A percentile compares a stretch with the other conserved stretches of the same genome.
Conservation (phyloP, 805 yeast genomes). For the Candida ascalaphidarum region DNA sequence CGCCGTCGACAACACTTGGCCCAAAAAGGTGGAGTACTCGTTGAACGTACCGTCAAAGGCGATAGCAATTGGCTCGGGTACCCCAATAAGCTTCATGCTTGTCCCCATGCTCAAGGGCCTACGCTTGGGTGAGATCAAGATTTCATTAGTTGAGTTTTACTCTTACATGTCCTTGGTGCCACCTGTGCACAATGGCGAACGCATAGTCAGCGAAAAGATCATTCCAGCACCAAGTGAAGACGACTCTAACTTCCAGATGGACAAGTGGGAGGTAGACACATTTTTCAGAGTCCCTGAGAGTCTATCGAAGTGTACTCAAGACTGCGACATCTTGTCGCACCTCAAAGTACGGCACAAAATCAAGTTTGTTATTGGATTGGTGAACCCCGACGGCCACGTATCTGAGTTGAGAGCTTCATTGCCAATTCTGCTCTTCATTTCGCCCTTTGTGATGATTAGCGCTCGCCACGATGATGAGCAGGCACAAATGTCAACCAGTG, state of each 20-base stretch:
- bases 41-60: constrained; percentile 84
- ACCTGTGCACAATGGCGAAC: constrained; percentile 53
- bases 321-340: constrained; percentile 61
- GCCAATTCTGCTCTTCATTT: constrained; percentile 68
- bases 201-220: constrained; percentile 43
- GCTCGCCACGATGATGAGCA: constrained; percentile 28
- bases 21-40: constrained; percentile 82
- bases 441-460: constrained; percentile 72
- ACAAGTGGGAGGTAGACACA: constrained; percentile 66
- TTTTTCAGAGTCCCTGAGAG: constrained; percentile 61
- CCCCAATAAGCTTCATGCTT: constrained; percentile 60
- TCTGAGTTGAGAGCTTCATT: constrained; percentile 88
- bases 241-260: constrained; percentile 37
- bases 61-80: constrained; percentile 76
- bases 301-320: constrained; percentile 75
- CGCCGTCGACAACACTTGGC: constrained; percentile 94
- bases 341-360: constrained; percentile 85
- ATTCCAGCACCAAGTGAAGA: constrained; percentile 35
- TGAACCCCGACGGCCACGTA: constrained; percentile 86
- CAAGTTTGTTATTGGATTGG: constrained; percentile 67
- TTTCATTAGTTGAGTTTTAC: constrained; percentile 61
- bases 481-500: constrained; percentile 2
- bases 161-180: constrained; percentile 42
- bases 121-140: constrained; percentile 61
- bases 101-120: constrained; percentile 81